Evolutionary conservation across 306 rosid species (phyloP), one percentile per base, ranked within the genome.

Genomic region (Lagenaria siceraria): DNA sequence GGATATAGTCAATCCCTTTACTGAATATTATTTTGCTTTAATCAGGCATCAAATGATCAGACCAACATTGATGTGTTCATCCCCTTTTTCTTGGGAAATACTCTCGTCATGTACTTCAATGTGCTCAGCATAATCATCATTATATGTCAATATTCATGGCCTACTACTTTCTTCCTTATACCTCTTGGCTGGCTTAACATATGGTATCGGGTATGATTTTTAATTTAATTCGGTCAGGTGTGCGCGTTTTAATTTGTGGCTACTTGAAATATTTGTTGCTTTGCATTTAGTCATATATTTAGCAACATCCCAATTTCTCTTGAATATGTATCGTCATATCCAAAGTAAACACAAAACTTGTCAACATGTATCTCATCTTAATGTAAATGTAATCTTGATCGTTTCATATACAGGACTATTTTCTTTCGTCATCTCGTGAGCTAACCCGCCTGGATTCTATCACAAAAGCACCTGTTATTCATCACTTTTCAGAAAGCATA

Each of bases 401-500:
- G 59, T 36, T 62, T 78, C 75, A 42, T 49, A 71, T 82, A 77
- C 83, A 95, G 98, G 88, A 92, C 4, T 95, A 95, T 75, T 95
- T 78, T 79, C 96, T 95, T 31, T 74, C 98, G 55, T 56, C 98
- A 40, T 92, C 98, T 79, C 97, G 98, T 0, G 98, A 95, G 75
- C 75, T 95, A 76, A 92, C 98, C 73, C 95, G 97, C 2, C 83
- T 95, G 9, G 98, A 95, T 80, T 86, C 92, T 18, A 95, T 95
- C 79, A 92, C 98, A 9, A 95, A 95, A 75, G 98, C 98, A 43
- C 98, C 98, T 38, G 88, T 95, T 8, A 95, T 95, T 85, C 97
- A 90, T 79, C 96, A 95, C 78, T 95, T 95, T 86, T 95, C 98
- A 35, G 98, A 95, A 79, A 95, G 97, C 86, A 90, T 95, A 69